Evolutionary conservation across 352 stramenopile genomes (phyloP).

Genomic region (Globisporangium uncinulatum): DNA sequence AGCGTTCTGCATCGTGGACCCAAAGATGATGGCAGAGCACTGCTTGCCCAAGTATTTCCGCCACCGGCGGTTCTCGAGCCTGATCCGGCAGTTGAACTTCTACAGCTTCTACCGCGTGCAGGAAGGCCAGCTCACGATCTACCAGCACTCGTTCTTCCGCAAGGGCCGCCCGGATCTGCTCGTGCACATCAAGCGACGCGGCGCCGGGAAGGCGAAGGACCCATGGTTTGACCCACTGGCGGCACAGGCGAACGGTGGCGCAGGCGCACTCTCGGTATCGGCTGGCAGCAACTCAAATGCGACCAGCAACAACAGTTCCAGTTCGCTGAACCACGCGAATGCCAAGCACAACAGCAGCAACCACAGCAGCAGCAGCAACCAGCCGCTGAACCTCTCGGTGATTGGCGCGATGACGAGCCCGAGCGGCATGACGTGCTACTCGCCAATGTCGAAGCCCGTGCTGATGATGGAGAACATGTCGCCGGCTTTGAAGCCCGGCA

Average conservation of each 20-base stretch:
- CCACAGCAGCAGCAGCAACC: background rate
- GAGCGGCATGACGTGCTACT: conserved; percentile 55
- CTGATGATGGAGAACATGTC: conserved; percentile 83
- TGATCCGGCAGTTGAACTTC: conserved; percentile 90
- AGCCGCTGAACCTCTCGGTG: conserved; percentile 15
- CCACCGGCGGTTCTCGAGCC: conserved; percentile 81
- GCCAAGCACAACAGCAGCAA: background rate
- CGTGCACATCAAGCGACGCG: conserved; percentile 80
- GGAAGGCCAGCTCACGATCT: conserved; percentile 80
- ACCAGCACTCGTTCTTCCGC: conserved; percentile 83
- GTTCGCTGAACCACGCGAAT: background rate
- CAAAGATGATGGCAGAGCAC: conserved; percentile 84
- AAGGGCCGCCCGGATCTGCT: conserved; percentile 75
- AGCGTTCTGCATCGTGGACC: conserved; percentile 90
- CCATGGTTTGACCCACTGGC: conserved; percentile 76
- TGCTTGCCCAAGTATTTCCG: conserved; percentile 90
- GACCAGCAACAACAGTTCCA: conserved; percentile 1
- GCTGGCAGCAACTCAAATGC: background rate
- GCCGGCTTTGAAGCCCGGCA: conserved; percentile 67
- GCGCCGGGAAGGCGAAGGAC: conserved; percentile 79
- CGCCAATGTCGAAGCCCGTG: conserved; percentile 72
- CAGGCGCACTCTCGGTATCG: background rate
- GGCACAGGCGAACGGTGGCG: conserved; percentile 2
- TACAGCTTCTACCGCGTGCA: conserved; percentile 91
- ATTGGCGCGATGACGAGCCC: conserved; percentile 20